These are phyloP conservation scores for Xylaria venustula DNA, from an alignment of 495 filamentous ascomycete species.

Conservation along the genomic window DNA sequence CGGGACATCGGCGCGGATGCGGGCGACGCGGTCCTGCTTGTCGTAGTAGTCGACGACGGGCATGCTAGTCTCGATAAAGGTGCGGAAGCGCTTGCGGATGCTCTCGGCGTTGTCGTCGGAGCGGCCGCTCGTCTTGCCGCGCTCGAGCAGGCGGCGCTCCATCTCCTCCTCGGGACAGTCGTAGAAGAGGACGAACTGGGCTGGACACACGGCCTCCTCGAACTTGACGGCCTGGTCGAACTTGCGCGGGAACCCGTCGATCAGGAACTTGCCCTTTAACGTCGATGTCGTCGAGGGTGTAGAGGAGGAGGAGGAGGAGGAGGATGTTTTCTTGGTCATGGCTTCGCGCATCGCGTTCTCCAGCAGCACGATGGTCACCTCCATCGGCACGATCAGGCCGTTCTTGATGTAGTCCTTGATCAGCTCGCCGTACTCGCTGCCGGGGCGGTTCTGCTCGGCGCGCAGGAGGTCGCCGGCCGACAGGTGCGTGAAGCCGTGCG, in stretches of 20 bases:
- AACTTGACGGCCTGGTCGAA: constrained; percentile 95
- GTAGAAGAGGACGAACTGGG: constrained; percentile 82
- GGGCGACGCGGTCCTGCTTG: constrained; percentile 72
- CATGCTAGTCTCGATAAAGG: constrained; percentile 94
- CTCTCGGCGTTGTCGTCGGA: constrained; percentile 92
- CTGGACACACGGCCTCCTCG: constrained; percentile 81
- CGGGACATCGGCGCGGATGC: constrained; percentile 63
- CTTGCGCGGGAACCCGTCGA: constrained; percentile 95
- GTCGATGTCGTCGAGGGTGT: neutral
- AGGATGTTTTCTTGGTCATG: constrained; percentile 34
- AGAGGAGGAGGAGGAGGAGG: constrained; percentile 25
- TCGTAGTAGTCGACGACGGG: constrained; percentile 88
- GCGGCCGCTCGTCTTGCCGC: constrained; percentile 87
- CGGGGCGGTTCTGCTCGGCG: constrained; percentile 83
- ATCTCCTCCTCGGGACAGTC: constrained; percentile 88
- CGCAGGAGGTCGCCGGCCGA: constrained; percentile 91
- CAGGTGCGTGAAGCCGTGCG: constrained; percentile 90
- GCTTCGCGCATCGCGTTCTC: constrained; percentile 79
- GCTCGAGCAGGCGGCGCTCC: constrained; percentile 75
- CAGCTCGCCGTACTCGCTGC: constrained; percentile 81
- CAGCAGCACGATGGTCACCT: constrained; percentile 89
- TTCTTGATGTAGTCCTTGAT: constrained; percentile 89
- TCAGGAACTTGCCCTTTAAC: constrained; percentile 66
- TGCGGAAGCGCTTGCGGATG: constrained; percentile 92
- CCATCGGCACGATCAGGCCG: constrained; percentile 96